These are phyloP conservation scores for Lenwebbia sp. DNA, from an alignment of 345 rosid species.

Conservation along the genomic window DNA sequence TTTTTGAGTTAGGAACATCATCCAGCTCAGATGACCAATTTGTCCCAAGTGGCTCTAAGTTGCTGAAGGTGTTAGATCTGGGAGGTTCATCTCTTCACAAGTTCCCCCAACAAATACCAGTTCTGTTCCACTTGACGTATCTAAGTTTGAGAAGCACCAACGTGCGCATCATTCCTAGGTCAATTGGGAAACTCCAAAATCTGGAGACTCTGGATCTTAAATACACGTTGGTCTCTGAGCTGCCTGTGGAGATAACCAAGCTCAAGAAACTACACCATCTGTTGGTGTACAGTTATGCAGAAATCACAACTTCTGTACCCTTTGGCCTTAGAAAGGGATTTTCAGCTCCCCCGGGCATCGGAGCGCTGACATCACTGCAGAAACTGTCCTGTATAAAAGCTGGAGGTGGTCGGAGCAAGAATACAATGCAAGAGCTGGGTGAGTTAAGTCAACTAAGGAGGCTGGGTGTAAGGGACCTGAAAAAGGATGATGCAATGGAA, in stretches of 20 bases:
- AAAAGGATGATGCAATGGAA: too few relatives aligned
- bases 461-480: too few relatives aligned
- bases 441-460: too few relatives aligned
- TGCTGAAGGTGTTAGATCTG: not conserved
- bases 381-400: too few relatives aligned
- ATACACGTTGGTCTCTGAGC: not conserved
- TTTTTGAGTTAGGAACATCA: too few relatives aligned
- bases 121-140: not conserved
- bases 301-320: fast-evolving
- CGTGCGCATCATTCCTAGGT: not conserved
- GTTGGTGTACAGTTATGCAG: not conserved
- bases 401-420: too few relatives aligned
- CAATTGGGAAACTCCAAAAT: not conserved
- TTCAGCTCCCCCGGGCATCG: too few relatives aligned
- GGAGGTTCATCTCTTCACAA: not conserved
- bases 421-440: too few relatives aligned
- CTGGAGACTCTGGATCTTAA: not conserved
- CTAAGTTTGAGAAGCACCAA: not conserved
- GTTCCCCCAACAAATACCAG: not conserved
- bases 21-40: not conserved
- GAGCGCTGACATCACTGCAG: too few relatives aligned
- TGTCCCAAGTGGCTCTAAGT: not conserved
- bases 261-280: not conserved
- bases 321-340: too few relatives aligned
- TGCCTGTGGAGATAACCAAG: not conserved